A percentile compares a stretch with the other conserved stretches of the same genome.
These are phyloP conservation scores for Raphanus raphanistrum DNA, from an alignment of 345 rosid species.

Conservation along the genomic window DNA sequence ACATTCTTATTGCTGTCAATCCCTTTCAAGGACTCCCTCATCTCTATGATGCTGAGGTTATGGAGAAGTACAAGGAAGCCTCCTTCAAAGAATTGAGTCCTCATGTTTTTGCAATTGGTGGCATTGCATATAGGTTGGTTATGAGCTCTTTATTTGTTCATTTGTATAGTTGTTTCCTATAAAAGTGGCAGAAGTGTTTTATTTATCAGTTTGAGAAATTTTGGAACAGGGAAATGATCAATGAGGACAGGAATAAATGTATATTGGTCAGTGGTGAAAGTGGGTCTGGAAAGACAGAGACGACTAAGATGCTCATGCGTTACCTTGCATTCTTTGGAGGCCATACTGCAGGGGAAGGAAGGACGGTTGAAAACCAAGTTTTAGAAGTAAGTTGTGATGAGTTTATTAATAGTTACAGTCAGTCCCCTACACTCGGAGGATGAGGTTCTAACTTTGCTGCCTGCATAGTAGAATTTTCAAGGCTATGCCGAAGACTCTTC, in stretches of 20 bases:
- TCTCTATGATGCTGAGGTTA: conserved; percentile 52
- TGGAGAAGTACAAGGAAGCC: conserved; percentile 74
- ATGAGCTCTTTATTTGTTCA: background rate
- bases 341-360: conserved; percentile 57
- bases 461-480: background rate
- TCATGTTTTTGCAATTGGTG: conserved; percentile 86
- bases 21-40: conserved; percentile 76
- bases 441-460: background rate
- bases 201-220: conserved; percentile 22
- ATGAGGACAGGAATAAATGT: conserved; percentile 73
- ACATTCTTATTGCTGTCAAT: conserved; percentile 89
- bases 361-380: conserved; percentile 76
- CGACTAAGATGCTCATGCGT: conserved; percentile 92
- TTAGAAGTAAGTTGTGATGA: conserved; percentile 63
- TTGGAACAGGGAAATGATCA: conserved; percentile 70
- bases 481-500: conserved; percentile 1
- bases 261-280: conserved; percentile 96
- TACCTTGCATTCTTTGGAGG: conserved; percentile 91
- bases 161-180: background rate
- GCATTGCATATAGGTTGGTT: conserved; percentile 68
- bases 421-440: background rate
- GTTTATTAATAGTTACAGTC: background rate
- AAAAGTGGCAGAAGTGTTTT: conserved; percentile 19
- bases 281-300: conserved; percentile 96
- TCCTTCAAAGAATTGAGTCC: conserved; percentile 59